Conservation (phyloP, 208 protist genomes). For the Phytomonas sp. region DNA sequence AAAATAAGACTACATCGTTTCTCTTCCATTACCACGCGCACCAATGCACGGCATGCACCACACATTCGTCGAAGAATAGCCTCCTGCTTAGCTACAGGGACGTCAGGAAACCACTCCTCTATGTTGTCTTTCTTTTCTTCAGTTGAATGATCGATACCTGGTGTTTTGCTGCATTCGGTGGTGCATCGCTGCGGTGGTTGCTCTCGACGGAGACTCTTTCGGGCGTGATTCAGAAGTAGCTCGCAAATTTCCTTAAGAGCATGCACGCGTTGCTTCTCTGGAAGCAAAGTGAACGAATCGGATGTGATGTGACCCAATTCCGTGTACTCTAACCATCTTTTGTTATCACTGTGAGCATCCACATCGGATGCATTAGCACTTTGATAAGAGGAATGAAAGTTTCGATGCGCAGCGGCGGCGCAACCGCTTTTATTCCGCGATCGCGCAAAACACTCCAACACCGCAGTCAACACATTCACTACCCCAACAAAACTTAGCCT, state of each 20-base stretch:
- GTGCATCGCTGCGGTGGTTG: background rate
- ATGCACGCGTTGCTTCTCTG: conserved; percentile 77
- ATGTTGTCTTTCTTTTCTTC: background rate
- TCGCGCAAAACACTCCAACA: conserved; percentile 29
- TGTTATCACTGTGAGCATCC: background rate
- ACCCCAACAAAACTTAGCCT: conserved; percentile 41
- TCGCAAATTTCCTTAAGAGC: conserved; percentile 54
- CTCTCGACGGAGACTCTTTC: conserved; percentile 10
- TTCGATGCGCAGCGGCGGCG: conserved; percentile 1
- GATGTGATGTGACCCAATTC: background rate
- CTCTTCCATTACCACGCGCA: conserved; percentile 71
- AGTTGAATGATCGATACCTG: background rate
- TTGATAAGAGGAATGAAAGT: background rate
- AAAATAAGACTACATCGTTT: conserved; percentile 42
- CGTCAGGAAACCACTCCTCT: conserved; percentile 34
- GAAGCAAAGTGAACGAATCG: conserved; percentile 35
- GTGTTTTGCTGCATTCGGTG: background rate
- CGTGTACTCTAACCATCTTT: background rate
- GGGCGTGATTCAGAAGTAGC: conserved; percentile 32
- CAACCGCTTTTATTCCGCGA: conserved; percentile 43
- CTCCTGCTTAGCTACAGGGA: conserved; percentile 31
- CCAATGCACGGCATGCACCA: conserved; percentile 46
- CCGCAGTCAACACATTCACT: conserved; percentile 22
- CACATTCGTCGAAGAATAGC: conserved; percentile 35
- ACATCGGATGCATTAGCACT: background rate